Base-by-base conservation (phyloP, 805 yeast species). In the Osmozyma mogii region DNA sequence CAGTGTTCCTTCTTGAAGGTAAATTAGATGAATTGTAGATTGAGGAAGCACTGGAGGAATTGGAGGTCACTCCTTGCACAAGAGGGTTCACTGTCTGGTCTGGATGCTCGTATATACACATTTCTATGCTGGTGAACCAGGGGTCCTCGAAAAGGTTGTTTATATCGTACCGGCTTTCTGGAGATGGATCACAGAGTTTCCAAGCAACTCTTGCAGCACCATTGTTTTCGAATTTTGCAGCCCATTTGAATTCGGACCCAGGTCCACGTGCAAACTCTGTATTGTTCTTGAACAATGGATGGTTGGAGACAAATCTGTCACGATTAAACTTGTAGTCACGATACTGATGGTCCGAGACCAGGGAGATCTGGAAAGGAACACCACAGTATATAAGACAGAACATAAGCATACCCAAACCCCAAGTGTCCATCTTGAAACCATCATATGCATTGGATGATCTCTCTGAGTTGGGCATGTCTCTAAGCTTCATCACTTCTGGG, bases 141-240 rank as follows among this genome's bases (percentile, higher is more conserved):
- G 78, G 74, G 43, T 81, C 87, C 3, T 59, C 43, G 37, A 77
- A 71, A 19, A 82, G 54, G 15, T 66, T 62, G 1, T 67, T 61
- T 37, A 82, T 44, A 11, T 68, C 62, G 47, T 75, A 74, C 37
- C 94, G 61, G 6, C 70, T 60, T 2, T 43, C 45, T 0, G 69
- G 60, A 15, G 72, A 58, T 3, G 85, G 84, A 45, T 81, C 87
- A 43, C 80, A 72, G 29, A 82, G 53, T 49, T 81, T 71, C 85
- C 88, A 80, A 6, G 84, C 76, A 5, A 67, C 75, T 44, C 92
- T 65, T 1, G 87, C 72, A 15, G 79, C 76, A 9, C 78, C 78
- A 1, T 70, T 50, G 24, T 69, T 66, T 18, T 68, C 69, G 52
- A 70, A 76, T 36, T 66, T 75, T 32, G 73, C 68, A 0, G 85